Base-by-base conservation (phyloP, 148 eudicot species). In the Arctostaphylos glauca region DNA sequence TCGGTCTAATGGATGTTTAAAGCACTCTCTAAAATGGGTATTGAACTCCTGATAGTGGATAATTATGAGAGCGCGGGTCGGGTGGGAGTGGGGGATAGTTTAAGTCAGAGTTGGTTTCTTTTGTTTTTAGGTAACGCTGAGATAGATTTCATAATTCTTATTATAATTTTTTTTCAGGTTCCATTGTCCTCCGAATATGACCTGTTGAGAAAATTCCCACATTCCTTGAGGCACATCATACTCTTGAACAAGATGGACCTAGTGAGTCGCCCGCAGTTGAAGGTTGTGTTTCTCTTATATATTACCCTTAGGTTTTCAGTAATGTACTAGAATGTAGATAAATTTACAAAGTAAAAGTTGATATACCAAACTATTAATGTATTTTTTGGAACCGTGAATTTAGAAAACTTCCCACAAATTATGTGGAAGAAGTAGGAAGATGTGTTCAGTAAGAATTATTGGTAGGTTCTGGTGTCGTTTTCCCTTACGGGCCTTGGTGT, bases 191-290 rank as follows among this genome's bases (percentile, higher is more conserved):
- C 98, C 12, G 92, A 87, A 84, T 94, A 78, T 87, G 87, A 84
- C 84, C 84, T 83, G 77, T 77, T 92, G 81, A 85, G 84, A 81
- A 83, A 87, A 62, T 80, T 86, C 25, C 81, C 89, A 13, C 73
- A 86, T 23, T 88, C 92, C 8, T 88, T 90, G 0, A 90, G 87
- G 46, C 94, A 85, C 78, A 84, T 94, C 75, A 80, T 95, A 67
- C 89, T 91, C 41, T 75, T 95, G 86, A 95, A 95, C 85, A 95
- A 94, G 89, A 88, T 85, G 86, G 98, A 95, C 86, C 84, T 95
- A 18, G 98, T 93, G 1, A 73, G 81, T 81, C 94, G 89, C 56
- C 82, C 86, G 10, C 85, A 86, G 81, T 74, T 84, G 8, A 90
- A 94, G 93, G 98, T 93, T 66, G 60, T 46, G 16, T 52, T 64